Evolutionary conservation across 257 asterid species (phyloP).

Genomic region (Catharanthus roseus): DNA sequence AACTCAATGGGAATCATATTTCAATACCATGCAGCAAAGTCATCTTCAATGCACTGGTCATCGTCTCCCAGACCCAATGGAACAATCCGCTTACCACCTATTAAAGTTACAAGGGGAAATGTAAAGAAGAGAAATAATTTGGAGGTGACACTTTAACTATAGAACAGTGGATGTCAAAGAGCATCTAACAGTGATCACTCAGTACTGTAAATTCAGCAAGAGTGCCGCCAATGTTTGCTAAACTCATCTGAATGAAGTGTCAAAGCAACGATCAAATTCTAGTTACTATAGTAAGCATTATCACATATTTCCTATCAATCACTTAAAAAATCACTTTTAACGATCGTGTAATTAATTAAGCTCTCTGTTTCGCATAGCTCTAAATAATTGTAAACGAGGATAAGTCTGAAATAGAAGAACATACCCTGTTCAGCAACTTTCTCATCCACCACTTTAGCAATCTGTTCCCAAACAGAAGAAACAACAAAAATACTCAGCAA

Average conservation of each 20-base stretch:
- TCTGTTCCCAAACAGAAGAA: slow-evolving; percentile 43
- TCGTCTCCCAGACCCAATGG: slow-evolving; percentile 98
- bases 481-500: slow-evolving; percentile 9
- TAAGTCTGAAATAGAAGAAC: neutral
- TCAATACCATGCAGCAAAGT: slow-evolving; percentile 78
- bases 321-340: neutral
- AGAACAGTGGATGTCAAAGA: neutral
- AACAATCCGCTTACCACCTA: slow-evolving; percentile 80
- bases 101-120: slow-evolving; percentile 12
- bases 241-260: neutral
- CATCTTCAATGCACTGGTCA: slow-evolving; percentile 99
- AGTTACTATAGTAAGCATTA: neutral
- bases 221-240: neutral
- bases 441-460: slow-evolving; percentile 78
- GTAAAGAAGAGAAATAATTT: slow-evolving; percentile 10
- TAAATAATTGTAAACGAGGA: neutral
- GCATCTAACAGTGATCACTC: neutral
- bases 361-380: neutral
- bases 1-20: neutral
- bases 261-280: neutral
- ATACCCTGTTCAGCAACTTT: slow-evolving; percentile 71
- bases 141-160: neutral
- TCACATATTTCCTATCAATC: neutral
- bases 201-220: no score
- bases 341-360: neutral